phyloP scores from a whole-genome alignment of 108 stramenopile genomes.

The Pseudonitzschia multiseries region DNA sequence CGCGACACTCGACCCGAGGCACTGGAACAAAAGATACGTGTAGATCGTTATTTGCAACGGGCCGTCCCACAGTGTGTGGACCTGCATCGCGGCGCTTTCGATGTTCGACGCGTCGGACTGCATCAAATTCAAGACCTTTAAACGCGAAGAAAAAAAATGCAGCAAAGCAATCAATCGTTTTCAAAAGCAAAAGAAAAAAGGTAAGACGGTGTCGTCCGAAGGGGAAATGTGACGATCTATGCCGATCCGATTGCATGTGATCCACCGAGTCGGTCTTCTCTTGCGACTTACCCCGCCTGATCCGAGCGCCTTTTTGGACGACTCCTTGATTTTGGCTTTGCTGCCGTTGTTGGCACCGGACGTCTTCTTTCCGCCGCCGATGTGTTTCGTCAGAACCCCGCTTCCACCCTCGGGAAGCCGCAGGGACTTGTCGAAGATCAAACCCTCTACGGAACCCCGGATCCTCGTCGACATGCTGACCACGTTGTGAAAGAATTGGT shows the following conservation, averaged over 20 bases:
- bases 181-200: not conserved
- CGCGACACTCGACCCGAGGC: conserved; percentile 56
- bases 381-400: conserved; percentile 30
- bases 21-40: conserved; percentile 55
- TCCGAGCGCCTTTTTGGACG: conserved; percentile 37
- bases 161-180: conserved; percentile 6
- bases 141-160: not conserved
- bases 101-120: conserved; percentile 82
- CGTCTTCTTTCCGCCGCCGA: conserved; percentile 13
- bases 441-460: conserved; percentile 65
- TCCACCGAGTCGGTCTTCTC: not conserved
- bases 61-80: conserved; percentile 91
- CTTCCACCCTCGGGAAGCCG: conserved; percentile 59
- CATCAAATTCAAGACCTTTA: conserved; percentile 70
- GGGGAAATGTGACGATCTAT: no score
- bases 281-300: conserved; percentile 53
- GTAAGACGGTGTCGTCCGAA: not conserved
- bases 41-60: conserved; percentile 65
- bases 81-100: conserved; percentile 70
- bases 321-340: not conserved
- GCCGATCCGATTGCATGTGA: no score
- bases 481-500: conserved; percentile 84
- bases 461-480: conserved; percentile 67
- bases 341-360: not conserved
- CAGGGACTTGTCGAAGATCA: conserved; percentile 86